Evolutionary conservation across 768 basidiomycete species (phyloP), one percentile per base, ranked within the genome.

Genomic region (Chalciporus piperatus): DNA sequence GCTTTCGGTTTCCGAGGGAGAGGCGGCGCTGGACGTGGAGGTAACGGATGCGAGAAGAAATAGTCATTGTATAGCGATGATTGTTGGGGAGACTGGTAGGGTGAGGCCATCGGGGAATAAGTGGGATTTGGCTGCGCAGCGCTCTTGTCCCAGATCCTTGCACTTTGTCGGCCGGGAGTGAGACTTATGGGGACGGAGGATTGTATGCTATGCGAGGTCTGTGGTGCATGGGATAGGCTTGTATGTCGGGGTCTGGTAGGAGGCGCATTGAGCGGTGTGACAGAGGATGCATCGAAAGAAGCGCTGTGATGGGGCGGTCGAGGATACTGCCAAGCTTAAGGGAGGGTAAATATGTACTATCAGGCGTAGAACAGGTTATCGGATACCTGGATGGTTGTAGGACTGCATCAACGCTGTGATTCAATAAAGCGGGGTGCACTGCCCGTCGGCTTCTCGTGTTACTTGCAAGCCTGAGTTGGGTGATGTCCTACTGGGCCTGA

Each of bases 361-460:
- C 20, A 12, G 22, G 22, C 3, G 4, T 32, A 19, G 7, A 45
- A 9, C 19, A 16, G 16, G 13, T 11, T 0, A 32, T 19, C 22
- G 9, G 38, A 55, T 61, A 71, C 68, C 59, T 62, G 63, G 55
- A 47, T 65, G 65, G 23, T 69, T 65, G 47, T 70, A 62, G 17
- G 66, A 67, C 35, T 69, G 69, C 68, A 69, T 30, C 16, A 30
- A n/a, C n/a, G 35, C 8, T 16, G 20, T 19, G 43, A 48, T 33
- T 32, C 30, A 13, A 32, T 32, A 10, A 32, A 32, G 13, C 13
- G 4, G 4, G 12, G 9, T n/a, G n/a, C n/a, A n/a, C n/a, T 10
- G 30, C 49, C 16, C 33, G 33, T 14, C 33, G 30, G 12, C 6
- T 12, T 41, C n/a, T n/a, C n/a, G 4, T 11, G 2, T 3, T 23